phyloP scores from a whole-genome alignment of 83 land plant genomes.

The Picea abies region DNA sequence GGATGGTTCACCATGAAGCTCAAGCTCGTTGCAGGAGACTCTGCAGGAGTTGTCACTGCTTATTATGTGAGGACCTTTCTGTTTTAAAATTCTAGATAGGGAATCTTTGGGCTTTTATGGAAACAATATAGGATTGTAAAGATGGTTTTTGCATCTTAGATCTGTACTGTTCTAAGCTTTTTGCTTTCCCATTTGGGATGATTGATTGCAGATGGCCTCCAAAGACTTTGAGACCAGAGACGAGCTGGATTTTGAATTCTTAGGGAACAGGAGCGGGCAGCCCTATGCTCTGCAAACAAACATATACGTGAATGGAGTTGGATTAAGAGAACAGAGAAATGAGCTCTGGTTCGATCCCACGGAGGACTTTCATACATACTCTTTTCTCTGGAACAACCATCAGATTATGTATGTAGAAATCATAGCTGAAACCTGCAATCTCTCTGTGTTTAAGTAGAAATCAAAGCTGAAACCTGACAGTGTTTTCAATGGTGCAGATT shows the following conservation, averaged over 20 bases:
- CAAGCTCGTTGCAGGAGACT: constrained; percentile 52
- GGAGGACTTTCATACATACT: constrained; percentile 33
- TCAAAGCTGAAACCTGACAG: neutral
- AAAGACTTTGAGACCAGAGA: constrained; percentile 13
- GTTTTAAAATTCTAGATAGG: neutral
- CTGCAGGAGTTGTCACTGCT: constrained; percentile 54
- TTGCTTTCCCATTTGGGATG: neutral
- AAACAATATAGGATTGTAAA: neutral
- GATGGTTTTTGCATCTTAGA: neutral
- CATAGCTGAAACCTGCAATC: neutral
- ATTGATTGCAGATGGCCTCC: constrained; percentile 15
- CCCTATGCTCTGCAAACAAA: constrained; percentile 27
- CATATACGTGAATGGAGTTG: constrained; percentile 20
- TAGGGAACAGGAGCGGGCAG: constrained; percentile 17
- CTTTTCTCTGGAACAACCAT: constrained; percentile 36
- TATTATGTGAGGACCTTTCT: constrained; percentile 35
- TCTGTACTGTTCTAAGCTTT: neutral
- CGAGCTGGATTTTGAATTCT: constrained; percentile 21
- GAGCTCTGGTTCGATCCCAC: constrained; percentile 33
- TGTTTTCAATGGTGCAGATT: constrained; percentile 51
- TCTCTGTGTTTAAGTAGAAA: neutral
- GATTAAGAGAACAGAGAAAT: constrained; percentile 17
- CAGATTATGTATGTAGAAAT: constrained; percentile 33
- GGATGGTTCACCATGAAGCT: constrained; percentile 63
- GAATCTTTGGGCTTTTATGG: neutral